Evolutionary conservation across 306 rosid species (phyloP).

Genomic region (apple (Malus domestica)): DNA sequence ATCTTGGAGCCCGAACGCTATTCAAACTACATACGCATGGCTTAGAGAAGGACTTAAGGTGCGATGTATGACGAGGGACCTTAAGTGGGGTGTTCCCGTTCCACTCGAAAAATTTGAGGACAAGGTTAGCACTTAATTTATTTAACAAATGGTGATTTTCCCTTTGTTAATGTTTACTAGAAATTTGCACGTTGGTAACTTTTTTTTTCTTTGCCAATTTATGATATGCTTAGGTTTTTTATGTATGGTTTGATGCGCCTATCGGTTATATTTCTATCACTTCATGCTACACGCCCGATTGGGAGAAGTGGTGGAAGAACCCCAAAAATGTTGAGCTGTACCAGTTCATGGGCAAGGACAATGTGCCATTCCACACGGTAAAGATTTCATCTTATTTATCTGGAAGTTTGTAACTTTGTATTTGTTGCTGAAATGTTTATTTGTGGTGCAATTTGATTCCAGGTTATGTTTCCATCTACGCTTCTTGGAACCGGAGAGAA

Average conservation of each 20-base stretch:
- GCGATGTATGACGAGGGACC: conserved; percentile 71
- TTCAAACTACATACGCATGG: conserved; percentile 64
- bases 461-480: conserved; percentile 79
- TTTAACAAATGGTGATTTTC: background rate
- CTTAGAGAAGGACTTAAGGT: conserved; percentile 54
- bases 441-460: conserved; percentile 11
- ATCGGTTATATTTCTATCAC: conserved; percentile 78
- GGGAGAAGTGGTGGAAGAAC: conserved; percentile 90
- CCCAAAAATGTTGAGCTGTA: conserved; percentile 65
- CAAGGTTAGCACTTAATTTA: conserved; percentile 35
- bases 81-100: conserved; percentile 84
- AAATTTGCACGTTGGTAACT: background rate
- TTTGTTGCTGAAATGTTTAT: background rate
- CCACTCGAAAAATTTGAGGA: conserved; percentile 61
- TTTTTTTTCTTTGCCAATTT: background rate
- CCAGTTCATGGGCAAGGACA: conserved; percentile 84
- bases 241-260: conserved; percentile 93
- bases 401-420: background rate
- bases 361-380: conserved; percentile 82
- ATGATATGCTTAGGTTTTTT: conserved; percentile 47
- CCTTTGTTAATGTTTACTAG: background rate
- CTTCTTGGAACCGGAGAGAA: conserved; percentile 63
- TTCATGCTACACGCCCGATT: conserved; percentile 58
- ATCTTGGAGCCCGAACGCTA: conserved; percentile 72
- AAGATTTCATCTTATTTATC: conserved; percentile 10